These are phyloP conservation scores for Carex parvula DNA, from an alignment of 176 grass and related monocot genomes.

Conservation along the genomic window DNA sequence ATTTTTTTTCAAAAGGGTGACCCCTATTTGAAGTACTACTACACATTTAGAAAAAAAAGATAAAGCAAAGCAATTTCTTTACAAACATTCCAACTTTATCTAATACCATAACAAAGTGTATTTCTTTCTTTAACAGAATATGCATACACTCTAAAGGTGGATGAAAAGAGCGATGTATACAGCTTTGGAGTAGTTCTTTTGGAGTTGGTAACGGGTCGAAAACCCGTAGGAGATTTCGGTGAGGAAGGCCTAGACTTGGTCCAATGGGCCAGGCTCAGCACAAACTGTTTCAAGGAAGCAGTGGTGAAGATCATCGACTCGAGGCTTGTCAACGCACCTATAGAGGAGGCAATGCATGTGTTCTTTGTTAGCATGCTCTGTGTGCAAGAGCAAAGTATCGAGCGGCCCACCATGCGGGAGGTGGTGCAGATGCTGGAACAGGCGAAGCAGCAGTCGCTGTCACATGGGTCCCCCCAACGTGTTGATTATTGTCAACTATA, in stretches of 20 bases:
- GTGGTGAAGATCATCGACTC: constrained; percentile 43
- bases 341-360: constrained; percentile 51
- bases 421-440: constrained; percentile 85
- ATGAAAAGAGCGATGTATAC: constrained; percentile 74
- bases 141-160: constrained; percentile 75
- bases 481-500: background rate
- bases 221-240: constrained; percentile 52
- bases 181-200: constrained; percentile 61
- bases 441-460: constrained; percentile 24
- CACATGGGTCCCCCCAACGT: background rate
- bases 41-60: background rate
- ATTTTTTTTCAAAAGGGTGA: constrained; percentile 20
- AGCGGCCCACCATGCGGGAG: constrained; percentile 79
- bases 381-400: constrained; percentile 74
- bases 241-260: constrained; percentile 54
- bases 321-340: constrained; percentile 51
- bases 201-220: constrained; percentile 49
- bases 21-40: background rate
- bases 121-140: constrained; percentile 47
- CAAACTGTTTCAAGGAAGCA: constrained; percentile 7
- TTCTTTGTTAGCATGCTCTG: constrained; percentile 69
- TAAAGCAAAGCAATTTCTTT: constrained; percentile 21
- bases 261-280: constrained; percentile 52
- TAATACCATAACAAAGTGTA: constrained; percentile 21
- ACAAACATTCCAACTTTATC: constrained; percentile 18